Evolutionary conservation across 371 early-diverging fungal species (phyloP), one percentile per base, ranked within the genome.

Genomic region (Mucor saturninus): DNA sequence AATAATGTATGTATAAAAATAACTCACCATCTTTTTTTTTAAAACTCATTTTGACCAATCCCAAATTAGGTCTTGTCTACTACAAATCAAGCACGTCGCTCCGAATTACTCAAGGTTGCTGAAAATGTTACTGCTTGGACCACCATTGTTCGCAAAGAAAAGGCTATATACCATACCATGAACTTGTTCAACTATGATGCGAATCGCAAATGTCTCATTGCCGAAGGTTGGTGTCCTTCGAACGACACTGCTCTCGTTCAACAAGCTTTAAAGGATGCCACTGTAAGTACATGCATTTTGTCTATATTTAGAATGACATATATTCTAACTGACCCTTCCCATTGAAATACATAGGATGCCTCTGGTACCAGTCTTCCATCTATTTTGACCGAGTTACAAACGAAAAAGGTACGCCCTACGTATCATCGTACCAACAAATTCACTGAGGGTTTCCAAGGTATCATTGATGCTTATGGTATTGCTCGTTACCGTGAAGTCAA

Each of bases 401-500:
- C 97, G 14, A 85, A 83, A 43, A 90, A 87, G 72, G 89, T 85
- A 62, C 98, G 96, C 11, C 99, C 99, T 11, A 99, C 99, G 2
- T 97, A 83, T 78, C 94, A 98, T 74, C 89, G 89, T 62, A 94
- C 96, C 63, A 98, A 98, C 88, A 93, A 93, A 76, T 95, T 99
- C 67, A 99, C 99, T 1, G 80, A 83, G 13, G 95, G 92, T 14
- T 99, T 99, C 88, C 99, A 99, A 79, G 86, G 83, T 54, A 93
- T 99, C 63, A 96, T 98, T 32, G 97, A 99, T 72, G 94, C 98
- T 0, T 99, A 99, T 76, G 99, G 99, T 59, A 89, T 99, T 65
- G 98, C 99, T n/a, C 89, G 89, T 66, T 99, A 99, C 71, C 89
- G 95, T 61, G 99, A 99, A 83, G 98, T 99, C 71, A 99, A 99